Base-by-base conservation (phyloP, 2,329 filamentous ascomycete genomes). In the Hirsutella minnesotensis region DNA sequence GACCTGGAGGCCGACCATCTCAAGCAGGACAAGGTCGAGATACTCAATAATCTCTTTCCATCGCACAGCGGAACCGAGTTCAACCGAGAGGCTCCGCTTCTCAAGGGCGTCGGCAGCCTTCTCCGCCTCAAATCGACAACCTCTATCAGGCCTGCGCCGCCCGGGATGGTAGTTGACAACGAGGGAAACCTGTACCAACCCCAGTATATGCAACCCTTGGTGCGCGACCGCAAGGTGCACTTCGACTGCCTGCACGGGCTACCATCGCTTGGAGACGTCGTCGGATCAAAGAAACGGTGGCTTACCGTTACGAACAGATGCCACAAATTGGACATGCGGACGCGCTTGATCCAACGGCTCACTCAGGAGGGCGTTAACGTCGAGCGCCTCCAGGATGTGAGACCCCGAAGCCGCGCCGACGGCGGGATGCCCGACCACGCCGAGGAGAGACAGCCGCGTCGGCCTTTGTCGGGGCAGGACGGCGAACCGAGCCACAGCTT, bases 71-170 rank as follows among this genome's bases (percentile, higher is more conserved):
- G 27, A 0, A 24, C 10, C 0, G 44, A 15, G 0, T 62, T 60
- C 49, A 64, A 65, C 39, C 1, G 27, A 2, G 56, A 62, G 15
- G 61, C 62, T 0, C 60, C 60, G 0, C 19, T 63, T 2, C 39
- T 48, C 24, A 16, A 30, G 3, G 29, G 43, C 7, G 54, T 50
- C 1, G 33, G 33, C 1, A 42, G 27, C 5, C 20, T 63, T 3
- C 42, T 61, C 7, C 45, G 29, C 0, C 45, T 62, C 5, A 38
- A 45, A 9, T 47, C 55, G 0, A 48, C 40, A 0, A 41, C 48
- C 3, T 42, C 39, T 5, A 24, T 43, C 7, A 49, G 55, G 3
- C 41, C 46, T 0, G 19, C 40, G 0, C 24, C 44, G 0, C 48
- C 49, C 2, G 5, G 12, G 1, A 8, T 49, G 8, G 29, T 36